These are phyloP conservation scores for Artemisia argyi DNA, from an alignment of 129 eudicot genomes.

Conservation along the genomic window DNA sequence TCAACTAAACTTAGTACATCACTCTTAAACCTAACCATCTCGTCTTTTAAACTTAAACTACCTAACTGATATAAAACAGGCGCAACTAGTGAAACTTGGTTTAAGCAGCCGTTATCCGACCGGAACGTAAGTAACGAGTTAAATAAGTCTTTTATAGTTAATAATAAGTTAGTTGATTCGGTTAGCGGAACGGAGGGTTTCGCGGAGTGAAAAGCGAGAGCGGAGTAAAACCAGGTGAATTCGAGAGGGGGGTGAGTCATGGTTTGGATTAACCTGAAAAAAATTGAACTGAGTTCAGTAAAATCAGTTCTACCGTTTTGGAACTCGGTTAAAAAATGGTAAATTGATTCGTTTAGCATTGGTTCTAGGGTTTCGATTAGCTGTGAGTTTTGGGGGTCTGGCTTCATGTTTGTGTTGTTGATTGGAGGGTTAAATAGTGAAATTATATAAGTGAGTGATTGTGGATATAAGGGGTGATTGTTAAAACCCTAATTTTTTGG, in stretches of 20 bases:
- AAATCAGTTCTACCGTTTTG: conserved; percentile 52
- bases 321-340: conserved; percentile 50
- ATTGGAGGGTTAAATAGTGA: neutral
- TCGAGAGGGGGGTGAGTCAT: conserved; percentile 80
- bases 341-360: conserved; percentile 63
- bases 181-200: conserved; percentile 19
- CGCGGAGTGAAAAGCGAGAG: conserved; percentile 51
- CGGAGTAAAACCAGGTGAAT: conserved; percentile 72
- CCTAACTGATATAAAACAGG: conserved; percentile 58
- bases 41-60: no score
- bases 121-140: conserved; percentile 49
- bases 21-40: conserved; percentile 13
- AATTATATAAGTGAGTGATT: neutral
- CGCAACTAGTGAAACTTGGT: conserved; percentile 55
- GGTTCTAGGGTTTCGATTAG: conserved; percentile 31
- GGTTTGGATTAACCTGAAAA: conserved; percentile 61
- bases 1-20: conserved; percentile 50
- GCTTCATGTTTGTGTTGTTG: conserved; percentile 24
- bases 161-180: conserved; percentile 7
- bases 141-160: conserved; percentile 54
- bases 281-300: conserved; percentile 50
- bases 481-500: conserved; percentile 46
- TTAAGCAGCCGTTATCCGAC: conserved; percentile 32
- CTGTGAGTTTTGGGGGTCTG: conserved; percentile 24
- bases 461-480: neutral